phyloP scores from a whole-genome alignment of 805 yeast species.

The Kregervanrija pseudodelftensis region DNA sequence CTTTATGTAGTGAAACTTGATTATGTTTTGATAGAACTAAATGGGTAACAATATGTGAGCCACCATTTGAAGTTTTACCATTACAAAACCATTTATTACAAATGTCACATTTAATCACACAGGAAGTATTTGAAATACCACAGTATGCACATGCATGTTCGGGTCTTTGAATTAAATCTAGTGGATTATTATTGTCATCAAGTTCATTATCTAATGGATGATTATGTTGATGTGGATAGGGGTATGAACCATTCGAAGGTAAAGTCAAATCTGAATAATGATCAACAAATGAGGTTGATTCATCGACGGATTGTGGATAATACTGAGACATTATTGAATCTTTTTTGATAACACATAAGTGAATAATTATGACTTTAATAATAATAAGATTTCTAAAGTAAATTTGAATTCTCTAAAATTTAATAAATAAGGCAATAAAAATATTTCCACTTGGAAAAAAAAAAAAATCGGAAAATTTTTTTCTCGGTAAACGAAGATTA shows the following conservation, averaged over 20 bases:
- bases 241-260: background rate
- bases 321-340: too few relatives aligned
- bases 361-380: too few relatives aligned
- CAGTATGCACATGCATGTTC: conserved; percentile 56
- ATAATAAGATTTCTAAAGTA: too few relatives aligned
- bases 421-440: too few relatives aligned
- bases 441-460: too few relatives aligned
- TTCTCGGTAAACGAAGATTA: too few relatives aligned
- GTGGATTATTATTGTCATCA: too few relatives aligned
- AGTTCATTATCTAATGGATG: too few relatives aligned
- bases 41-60: conserved; percentile 81
- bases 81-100: conserved; percentile 92
- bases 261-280: background rate
- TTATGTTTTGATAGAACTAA: conserved; percentile 75
- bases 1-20: conserved; percentile 65
- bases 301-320: background rate
- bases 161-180: conserved; percentile 8
- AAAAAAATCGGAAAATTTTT: too few relatives aligned
- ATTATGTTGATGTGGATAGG: too few relatives aligned
- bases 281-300: background rate
- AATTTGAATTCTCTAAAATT: too few relatives aligned
- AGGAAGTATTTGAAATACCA: conserved; percentile 55
- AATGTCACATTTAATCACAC: conserved; percentile 67
- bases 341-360: too few relatives aligned
- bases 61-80: conserved; percentile 42